Base-by-base conservation (phyloP, 805 yeast genomes). In the Starmerella stigmatis region DNA sequence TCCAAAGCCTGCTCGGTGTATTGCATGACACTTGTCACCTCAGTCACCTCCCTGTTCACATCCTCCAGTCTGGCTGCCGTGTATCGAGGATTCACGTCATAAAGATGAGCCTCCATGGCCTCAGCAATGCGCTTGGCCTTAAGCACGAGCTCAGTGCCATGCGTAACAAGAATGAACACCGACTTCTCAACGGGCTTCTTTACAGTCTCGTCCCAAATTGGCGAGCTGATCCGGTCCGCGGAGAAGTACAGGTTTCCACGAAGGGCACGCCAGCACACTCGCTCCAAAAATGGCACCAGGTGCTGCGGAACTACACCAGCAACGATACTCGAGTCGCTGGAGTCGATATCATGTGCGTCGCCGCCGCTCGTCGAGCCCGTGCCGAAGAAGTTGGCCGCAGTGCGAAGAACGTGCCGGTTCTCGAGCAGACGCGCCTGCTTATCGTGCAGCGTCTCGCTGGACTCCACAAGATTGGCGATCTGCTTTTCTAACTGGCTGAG, bases 231-330 rank as follows among this genome's bases (percentile, higher is more conserved):
- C 54, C 83, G 92, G 39, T 74, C 73, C 51, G 81, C 74, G 54
- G 79, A 79, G 62, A 88, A 75, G 58, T 74, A 85, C 53, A 94
- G 69, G 62, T 92, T 92, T 59, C 98, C 98, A 62, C 98, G 78
- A 51, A 89, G 72, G 16, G 86, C 78, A 65, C 99, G 75, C 94
- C 96, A 92, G 39, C 86, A 66, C 46, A 92, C 85, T 57, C 78
- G 82, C 60, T 86, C 86, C 51, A 92, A 68, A 2, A 80, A 70
- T 13, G 72, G 75, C 22, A 86, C 71, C 58, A 81, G 82, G 10
- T 70, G 75, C 56, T 92, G 73, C 35, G 78, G 72, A 37, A 92
- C 79, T 12, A 89, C 88, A 43, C 97, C 98, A 8, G 92, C 76
- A 41, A 83, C 75, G 52, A 63, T 71, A 32, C 66, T 54, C 23